Evolutionary conservation across 257 asterid genomes (phyloP).

Genomic region (Nicotiana paniculata): DNA sequence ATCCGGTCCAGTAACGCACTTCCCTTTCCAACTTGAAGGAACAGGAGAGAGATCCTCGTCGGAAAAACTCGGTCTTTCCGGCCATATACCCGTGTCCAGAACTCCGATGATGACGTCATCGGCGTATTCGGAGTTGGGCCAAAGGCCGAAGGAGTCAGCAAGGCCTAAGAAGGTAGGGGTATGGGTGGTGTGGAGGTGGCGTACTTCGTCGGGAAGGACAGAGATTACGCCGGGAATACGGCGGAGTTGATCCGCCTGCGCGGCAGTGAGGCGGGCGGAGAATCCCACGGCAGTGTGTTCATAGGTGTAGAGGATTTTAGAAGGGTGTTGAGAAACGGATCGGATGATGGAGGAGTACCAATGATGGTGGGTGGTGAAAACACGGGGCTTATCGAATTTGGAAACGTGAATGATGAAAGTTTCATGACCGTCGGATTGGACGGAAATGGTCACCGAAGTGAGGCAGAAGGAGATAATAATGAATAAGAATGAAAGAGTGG

Average conservation of each 20-base stretch:
- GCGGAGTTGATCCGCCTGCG: constrained; percentile 51
- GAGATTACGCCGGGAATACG: constrained; percentile 50
- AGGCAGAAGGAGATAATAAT: constrained; percentile 21
- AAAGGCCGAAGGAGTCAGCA: constrained; percentile 59
- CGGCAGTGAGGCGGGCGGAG: constrained; percentile 57
- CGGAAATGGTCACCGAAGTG: neutral
- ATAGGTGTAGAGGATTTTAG: constrained; percentile 67
- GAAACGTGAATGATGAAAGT: constrained; percentile 82
- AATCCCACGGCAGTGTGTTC: constrained; percentile 60
- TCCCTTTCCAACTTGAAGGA: constrained; percentile 75
- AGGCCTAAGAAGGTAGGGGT: constrained; percentile 72
- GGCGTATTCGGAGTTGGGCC: constrained; percentile 84
- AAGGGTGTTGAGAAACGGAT: constrained; percentile 45
- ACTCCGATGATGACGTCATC: constrained; percentile 80
- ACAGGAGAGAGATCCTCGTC: constrained; percentile 61
- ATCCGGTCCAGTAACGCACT: constrained; percentile 49
- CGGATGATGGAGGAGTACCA: constrained; percentile 68
- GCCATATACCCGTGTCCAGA: constrained; percentile 95
- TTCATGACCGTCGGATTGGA: constrained; percentile 33
- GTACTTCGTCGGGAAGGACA: constrained; percentile 57
- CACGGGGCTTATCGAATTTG: constrained; percentile 48
- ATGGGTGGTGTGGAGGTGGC: constrained; percentile 70
- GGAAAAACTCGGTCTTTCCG: constrained; percentile 77
- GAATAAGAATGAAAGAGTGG: constrained; percentile 1
- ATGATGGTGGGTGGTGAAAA: constrained; percentile 62